phyloP scores from a whole-genome alignment of 2,329 filamentous ascomycete species.

The Pseudocercospora fuligena region DNA sequence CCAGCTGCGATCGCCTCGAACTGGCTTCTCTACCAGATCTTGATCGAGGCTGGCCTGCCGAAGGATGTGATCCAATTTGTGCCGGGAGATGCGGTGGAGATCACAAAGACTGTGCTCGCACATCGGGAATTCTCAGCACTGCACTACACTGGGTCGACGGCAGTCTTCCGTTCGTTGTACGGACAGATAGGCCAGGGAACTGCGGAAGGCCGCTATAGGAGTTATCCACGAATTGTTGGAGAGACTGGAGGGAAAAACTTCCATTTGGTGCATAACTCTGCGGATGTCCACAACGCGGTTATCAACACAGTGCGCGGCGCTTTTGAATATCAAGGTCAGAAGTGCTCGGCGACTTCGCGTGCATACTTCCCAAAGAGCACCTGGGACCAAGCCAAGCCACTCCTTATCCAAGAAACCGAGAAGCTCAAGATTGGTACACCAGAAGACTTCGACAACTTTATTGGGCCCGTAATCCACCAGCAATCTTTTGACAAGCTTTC shows the following conservation, averaged over 20 bases:
- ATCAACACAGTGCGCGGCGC: constrained; percentile 83
- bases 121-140: constrained; percentile 86
- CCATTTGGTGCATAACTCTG: constrained; percentile 78
- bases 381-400: constrained; percentile 72
- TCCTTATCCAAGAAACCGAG: constrained; percentile 69
- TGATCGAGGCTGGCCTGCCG: constrained; percentile 88
- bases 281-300: constrained; percentile 78
- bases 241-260: constrained; percentile 96
- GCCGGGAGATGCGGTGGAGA: constrained; percentile 81
- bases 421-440: constrained; percentile 74
- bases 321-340: constrained; percentile 91
- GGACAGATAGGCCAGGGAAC: constrained; percentile 82
- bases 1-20: constrained; percentile 87
- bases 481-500: constrained; percentile 80
- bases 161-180: constrained; percentile 87
- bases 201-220: constrained; percentile 77
- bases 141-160: constrained; percentile 92
- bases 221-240: constrained; percentile 86
- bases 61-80: constrained; percentile 92
- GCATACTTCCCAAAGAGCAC: constrained; percentile 77
- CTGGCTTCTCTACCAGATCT: constrained; percentile 87
- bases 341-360: constrained; percentile 84
- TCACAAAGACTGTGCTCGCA: constrained; percentile 76
- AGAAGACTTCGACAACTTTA: constrained; percentile 75
- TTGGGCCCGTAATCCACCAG: constrained; percentile 85